A percentile compares a stretch with the other conserved stretches of the same genome.
Evolutionary conservation across 2,329 filamentous ascomycete genomes (phyloP).

Genomic region (Venturia effusa): DNA sequence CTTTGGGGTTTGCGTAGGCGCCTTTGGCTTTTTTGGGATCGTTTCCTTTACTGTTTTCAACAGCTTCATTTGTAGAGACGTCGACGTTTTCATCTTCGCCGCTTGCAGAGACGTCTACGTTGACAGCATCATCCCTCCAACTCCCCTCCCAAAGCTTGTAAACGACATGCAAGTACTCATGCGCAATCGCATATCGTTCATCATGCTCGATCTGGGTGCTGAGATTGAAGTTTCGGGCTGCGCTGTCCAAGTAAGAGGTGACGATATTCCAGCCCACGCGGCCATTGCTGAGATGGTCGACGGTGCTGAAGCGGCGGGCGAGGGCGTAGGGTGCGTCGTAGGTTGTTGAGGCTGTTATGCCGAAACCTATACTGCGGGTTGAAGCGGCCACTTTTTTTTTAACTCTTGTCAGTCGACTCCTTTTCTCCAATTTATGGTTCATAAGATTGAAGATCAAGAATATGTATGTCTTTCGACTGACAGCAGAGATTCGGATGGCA

Average conservation of each 20-base stretch:
- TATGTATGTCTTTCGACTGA: too few species aligned
- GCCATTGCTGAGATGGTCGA: slow-evolving; percentile 28
- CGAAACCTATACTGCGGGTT: slow-evolving; percentile 32
- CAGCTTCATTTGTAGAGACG: too few species aligned
- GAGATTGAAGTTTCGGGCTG: slow-evolving; percentile 33
- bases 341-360: slow-evolving; percentile 27
- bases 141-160: slow-evolving; percentile 45
- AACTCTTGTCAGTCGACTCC: too few species aligned
- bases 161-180: slow-evolving; percentile 50
- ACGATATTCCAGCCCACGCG: slow-evolving; percentile 33
- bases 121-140: slow-evolving; percentile 46
- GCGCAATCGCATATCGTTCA: slow-evolving; percentile 48
- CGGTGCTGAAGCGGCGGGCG: slow-evolving; percentile 25
- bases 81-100: too few species aligned
- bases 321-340: slow-evolving; percentile 27
- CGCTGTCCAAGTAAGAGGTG: slow-evolving; percentile 27
- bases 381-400: slow-evolving; percentile 28
- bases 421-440: too few species aligned
- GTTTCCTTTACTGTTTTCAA: too few species aligned
- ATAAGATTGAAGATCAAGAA: too few species aligned
- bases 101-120: too few species aligned
- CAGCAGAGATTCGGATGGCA: too few species aligned
- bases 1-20: slow-evolving; percentile 46
- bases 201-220: slow-evolving; percentile 50
- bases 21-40: slow-evolving; percentile 39